phyloP scores from a whole-genome alignment of 257 asterid species.

The Penstemon newberryi region DNA sequence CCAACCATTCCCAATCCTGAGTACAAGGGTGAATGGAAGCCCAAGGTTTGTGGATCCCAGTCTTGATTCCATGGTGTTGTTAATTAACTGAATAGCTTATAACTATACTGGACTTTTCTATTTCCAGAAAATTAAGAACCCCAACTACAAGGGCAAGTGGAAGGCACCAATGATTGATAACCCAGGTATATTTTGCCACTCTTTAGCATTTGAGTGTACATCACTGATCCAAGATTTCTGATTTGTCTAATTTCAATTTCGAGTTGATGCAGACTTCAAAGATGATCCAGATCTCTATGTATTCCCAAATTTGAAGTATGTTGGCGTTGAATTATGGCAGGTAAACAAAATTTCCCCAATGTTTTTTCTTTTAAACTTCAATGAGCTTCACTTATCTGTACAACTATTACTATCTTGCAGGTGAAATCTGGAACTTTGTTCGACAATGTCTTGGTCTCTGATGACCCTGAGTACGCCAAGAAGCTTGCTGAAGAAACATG shows the following conservation, averaged over 20 bases:
- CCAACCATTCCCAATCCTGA: conserved; percentile 95
- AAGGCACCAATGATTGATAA: conserved; percentile 86
- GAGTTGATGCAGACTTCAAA: conserved; percentile 64
- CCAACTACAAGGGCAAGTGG: conserved; percentile 92
- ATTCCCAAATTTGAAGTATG: conserved; percentile 89
- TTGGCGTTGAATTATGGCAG: conserved; percentile 99
- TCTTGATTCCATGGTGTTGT: background rate
- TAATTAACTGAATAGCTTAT: conserved; percentile 13
- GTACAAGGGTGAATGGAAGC: conserved; percentile 86
- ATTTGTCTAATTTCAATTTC: background rate
- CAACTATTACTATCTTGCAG: conserved; percentile 39
- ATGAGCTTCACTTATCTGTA: background rate
- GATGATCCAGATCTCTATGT: conserved; percentile 94
- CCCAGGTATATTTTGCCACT: conserved; percentile 54
- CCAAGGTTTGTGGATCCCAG: conserved; percentile 53
- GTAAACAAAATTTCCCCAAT: conserved; percentile 29
- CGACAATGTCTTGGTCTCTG: conserved; percentile 78
- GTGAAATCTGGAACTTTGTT: conserved; percentile 98
- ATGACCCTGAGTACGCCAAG: conserved; percentile 92
- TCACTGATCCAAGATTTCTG: background rate
- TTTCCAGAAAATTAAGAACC: conserved; percentile 77
- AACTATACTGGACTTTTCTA: background rate
- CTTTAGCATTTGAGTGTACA: background rate
- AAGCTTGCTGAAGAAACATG: conserved; percentile 87
- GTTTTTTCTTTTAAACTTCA: background rate